Percentiles rank a stretch among this genome's conserved stretches.
Evolutionary conservation across 495 filamentous ascomycete species (phyloP).

Genomic region (Ascobolus immersus): DNA sequence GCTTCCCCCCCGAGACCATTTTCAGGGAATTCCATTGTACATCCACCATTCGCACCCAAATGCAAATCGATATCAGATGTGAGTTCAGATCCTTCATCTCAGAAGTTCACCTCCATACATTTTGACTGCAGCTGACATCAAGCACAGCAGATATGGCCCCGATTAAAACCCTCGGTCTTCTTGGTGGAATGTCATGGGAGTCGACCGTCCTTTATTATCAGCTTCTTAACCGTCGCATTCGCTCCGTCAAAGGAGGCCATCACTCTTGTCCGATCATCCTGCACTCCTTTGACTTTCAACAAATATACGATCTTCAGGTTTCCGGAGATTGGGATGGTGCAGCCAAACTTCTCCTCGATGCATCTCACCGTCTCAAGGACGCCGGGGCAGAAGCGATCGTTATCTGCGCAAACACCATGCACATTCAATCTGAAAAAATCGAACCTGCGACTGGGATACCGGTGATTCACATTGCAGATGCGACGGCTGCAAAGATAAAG

Average conservation of each 20-base stretch:
- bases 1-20: too few relatives aligned
- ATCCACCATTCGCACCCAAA: too few relatives aligned
- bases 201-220: conserved; percentile 10
- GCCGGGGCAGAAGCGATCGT: conserved; percentile 9
- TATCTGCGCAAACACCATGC: conserved; percentile 9
- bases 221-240: conserved; percentile 8
- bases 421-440: conserved; percentile 3
- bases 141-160: too few relatives aligned
- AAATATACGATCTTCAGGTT: conserved; percentile 4
- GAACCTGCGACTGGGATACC: conserved; percentile 3
- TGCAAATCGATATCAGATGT: too few relatives aligned
- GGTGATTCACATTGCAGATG: conserved; percentile 11
- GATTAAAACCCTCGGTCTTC: not conserved
- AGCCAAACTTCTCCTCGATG: not conserved
- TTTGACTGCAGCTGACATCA: too few relatives aligned
- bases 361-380: conserved; percentile 1
- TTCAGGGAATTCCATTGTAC: too few relatives aligned
- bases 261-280: conserved; percentile 9
- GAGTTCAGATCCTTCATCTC: too few relatives aligned
- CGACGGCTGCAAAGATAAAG: conserved; percentile 3
- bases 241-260: conserved; percentile 4
- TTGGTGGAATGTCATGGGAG: too few relatives aligned
- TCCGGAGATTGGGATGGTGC: conserved; percentile 10
- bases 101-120: too few relatives aligned
- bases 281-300: conserved; percentile 10